Conservation (phyloP, 73 alveolate genomes). For the Paramecium sexaurelia region DNA sequence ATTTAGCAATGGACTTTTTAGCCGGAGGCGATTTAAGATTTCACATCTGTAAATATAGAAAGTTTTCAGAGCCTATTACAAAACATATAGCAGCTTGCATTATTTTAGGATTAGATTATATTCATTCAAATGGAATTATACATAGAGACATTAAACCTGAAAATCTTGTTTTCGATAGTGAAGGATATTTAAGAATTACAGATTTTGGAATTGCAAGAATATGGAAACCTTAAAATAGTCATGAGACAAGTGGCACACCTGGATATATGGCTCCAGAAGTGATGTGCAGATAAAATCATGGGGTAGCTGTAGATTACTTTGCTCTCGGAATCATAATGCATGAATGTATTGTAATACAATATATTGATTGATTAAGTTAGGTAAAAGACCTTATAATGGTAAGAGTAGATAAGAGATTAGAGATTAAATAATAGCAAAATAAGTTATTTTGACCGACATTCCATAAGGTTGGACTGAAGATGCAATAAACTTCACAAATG, state of each 20-base stretch:
- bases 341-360: slow-evolving; percentile 78
- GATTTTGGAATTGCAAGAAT: slow-evolving; percentile 94
- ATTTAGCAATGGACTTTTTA: slow-evolving; percentile 91
- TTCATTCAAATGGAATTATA: slow-evolving; percentile 88
- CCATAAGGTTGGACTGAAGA: slow-evolving; percentile 96
- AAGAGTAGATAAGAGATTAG: slow-evolving; percentile 82
- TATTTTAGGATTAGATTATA: slow-evolving; percentile 82
- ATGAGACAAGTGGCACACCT: slow-evolving; percentile 93
- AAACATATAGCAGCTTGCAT: slow-evolving; percentile 80
- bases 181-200: slow-evolving; percentile 85
- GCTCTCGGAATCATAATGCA: slow-evolving; percentile 92
- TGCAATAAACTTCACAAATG: slow-evolving; percentile 93
- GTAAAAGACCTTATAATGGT: slow-evolving; percentile 91
- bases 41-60: slow-evolving; percentile 79
- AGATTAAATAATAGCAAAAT: slow-evolving; percentile 75
- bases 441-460: slow-evolving; percentile 81
- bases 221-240: slow-evolving; percentile 82
- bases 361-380: neutral
- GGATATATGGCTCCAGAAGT: slow-evolving; percentile 96
- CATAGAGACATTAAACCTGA: slow-evolving; percentile 98
- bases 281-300: slow-evolving; percentile 82
- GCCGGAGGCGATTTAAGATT: slow-evolving; percentile 91
- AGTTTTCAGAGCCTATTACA: slow-evolving; percentile 81
- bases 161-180: slow-evolving; percentile 88
- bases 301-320: slow-evolving; percentile 85